Evolutionary conservation across 2,329 filamentous ascomycete genomes (phyloP).

Genomic region (Clarireedia hainanense): DNA sequence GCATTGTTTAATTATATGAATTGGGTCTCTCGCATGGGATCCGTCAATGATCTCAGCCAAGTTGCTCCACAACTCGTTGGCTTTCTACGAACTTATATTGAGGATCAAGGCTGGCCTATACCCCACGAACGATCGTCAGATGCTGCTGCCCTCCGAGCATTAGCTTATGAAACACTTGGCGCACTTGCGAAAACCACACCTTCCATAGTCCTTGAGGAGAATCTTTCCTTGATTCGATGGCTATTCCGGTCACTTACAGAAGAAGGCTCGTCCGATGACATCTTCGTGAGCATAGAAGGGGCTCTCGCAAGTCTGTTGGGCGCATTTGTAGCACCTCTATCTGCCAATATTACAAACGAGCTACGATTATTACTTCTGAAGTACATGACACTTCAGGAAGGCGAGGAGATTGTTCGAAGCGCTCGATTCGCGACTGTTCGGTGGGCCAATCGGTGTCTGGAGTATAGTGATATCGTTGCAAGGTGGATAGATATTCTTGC

Average conservation of each 20-base stretch:
- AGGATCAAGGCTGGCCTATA: conserved; percentile 75
- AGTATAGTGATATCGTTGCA: conserved; percentile 68
- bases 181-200: conserved; percentile 63
- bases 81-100: conserved; percentile 65
- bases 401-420: conserved; percentile 52
- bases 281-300: conserved; percentile 83
- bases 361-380: conserved; percentile 50
- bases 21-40: conserved; percentile 73
- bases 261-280: conserved; percentile 64
- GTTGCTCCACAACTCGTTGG: conserved; percentile 63
- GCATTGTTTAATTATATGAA: conserved; percentile 82
- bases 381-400: conserved; percentile 53
- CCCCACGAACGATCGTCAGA: conserved; percentile 51
- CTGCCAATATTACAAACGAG: conserved; percentile 26
- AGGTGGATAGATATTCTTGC: conserved; percentile 88
- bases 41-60: conserved; percentile 48
- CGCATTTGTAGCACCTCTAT: conserved; percentile 38
- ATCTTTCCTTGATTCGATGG: conserved; percentile 58
- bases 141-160: conserved; percentile 61
- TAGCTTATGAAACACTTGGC: conserved; percentile 87
- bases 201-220: conserved; percentile 42
- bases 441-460: conserved; percentile 82
- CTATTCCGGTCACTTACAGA: conserved; percentile 76
- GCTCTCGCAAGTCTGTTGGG: conserved; percentile 72
- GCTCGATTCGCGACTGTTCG: conserved; percentile 76